Percentiles rank a stretch among this genome's conserved stretches.
Conservation (phyloP, 139 green algal genomes). For the Chlamydomonas incerta region DNA sequence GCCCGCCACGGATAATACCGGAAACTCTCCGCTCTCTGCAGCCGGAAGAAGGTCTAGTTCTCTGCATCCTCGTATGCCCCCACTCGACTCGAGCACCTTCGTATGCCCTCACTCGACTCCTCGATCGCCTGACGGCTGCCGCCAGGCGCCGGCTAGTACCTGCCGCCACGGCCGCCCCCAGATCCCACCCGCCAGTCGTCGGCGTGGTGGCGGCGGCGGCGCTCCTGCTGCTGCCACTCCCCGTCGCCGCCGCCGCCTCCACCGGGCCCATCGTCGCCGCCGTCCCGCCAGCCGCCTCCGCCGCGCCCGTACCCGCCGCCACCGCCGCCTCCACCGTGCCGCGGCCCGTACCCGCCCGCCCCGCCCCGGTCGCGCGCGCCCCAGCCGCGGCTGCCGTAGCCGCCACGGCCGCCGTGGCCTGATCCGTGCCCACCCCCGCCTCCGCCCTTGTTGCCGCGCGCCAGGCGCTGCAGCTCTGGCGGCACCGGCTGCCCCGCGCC, state of each 20-base stretch:
- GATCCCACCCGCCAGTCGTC: background rate
- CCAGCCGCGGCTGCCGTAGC: conserved; percentile 16
- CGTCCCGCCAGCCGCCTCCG: conserved; percentile 25
- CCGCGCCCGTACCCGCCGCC: conserved; percentile 11
- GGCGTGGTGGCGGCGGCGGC: conserved; percentile 11
- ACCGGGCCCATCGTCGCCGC: background rate
- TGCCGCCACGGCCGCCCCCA: background rate
- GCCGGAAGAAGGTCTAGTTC: too few species aligned
- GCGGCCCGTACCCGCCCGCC: conserved; percentile 14
- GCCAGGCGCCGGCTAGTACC: too few species aligned
- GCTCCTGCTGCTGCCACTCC: background rate
- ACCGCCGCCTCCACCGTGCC: background rate
- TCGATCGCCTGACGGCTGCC: too few species aligned
- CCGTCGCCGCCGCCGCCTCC: background rate
- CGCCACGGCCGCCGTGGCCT: conserved; percentile 19
- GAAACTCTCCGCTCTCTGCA: too few species aligned
- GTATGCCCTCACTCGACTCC: too few species aligned
- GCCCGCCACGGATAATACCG: too few species aligned
- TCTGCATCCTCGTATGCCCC: too few species aligned
- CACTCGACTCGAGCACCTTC: too few species aligned
- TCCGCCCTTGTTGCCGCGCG: conserved; percentile 46
- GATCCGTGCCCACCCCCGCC: conserved; percentile 32
- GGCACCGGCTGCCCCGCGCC: conserved; percentile 68
- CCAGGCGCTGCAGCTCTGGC: conserved; percentile 73
- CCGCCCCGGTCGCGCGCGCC: conserved; percentile 32